Base-by-base conservation (phyloP, 768 basidiomycete species). In the Boletus sp. region DNA sequence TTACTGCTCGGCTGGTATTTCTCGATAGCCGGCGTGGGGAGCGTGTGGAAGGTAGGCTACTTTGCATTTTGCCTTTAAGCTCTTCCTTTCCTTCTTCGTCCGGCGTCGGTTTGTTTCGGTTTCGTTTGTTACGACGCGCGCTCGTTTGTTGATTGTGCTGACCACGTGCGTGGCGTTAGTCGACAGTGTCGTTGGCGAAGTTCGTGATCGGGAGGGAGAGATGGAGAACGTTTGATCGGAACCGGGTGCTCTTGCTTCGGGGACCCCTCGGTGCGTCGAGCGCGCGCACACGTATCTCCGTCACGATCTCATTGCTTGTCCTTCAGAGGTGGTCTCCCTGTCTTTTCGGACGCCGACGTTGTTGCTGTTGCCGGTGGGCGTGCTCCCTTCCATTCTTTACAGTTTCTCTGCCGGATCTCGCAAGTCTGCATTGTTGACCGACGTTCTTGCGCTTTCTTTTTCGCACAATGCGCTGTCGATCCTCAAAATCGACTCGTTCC, bases 401-500 rank as follows among this genome's bases (percentile, higher is more conserved):
- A 76, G 78, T 54, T 73, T 83, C 48, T 72, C 75, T 57, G 40
- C 71, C 36, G 67, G 71, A 56, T 63, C 68, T 20, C 78, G 77
- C 49, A 84, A 83, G 64, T 85, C 90, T 32, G 86, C 84, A 47
- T 63, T 93, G 30, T 73, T 93, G n/a, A 89, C 86, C 29, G 89
- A 97, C 72, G 67, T 95, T 4, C 71, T 86, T 1, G 80, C 72
- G 60, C 85, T 97, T 50, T 90, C 92, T 2, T 90, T 96, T 68
- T 83, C 88, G 28, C 85, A 89, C 70, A 90, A 88, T 61, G 87
- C 92, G 4, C 75, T 98, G 50, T 79, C 84, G 37, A 70, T 94
- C 57, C 77, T 98, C 63, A 89, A 86, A 70, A 72, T 98, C 33
- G 96, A 98, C 71, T 90, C 90, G 9, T 96, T 98, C 79, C 73